These are phyloP conservation scores for Colletotrichum orbiculare DNA, from an alignment of 2,329 filamentous ascomycete genomes.

Conservation along the genomic window DNA sequence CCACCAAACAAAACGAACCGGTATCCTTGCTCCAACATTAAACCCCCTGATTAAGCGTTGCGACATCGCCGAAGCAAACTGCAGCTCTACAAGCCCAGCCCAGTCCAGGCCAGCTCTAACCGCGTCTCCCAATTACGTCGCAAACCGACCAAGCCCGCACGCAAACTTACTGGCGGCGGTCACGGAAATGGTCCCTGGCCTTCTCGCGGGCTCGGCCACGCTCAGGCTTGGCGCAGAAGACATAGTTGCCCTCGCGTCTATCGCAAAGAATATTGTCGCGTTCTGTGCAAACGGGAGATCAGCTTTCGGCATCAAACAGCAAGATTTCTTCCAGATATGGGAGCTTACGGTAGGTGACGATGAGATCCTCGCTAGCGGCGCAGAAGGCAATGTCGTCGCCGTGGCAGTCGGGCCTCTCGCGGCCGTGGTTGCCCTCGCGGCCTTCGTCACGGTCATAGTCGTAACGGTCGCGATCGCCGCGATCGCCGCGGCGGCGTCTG, in stretches of 20 bases:
- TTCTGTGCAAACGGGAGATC: slow-evolving; percentile 10
- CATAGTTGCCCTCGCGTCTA: slow-evolving; percentile 22
- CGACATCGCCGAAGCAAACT: no score
- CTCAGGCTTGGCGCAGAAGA: slow-evolving; percentile 29
- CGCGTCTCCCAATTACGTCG: no score
- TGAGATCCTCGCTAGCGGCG: slow-evolving; percentile 15
- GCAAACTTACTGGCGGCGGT: neutral
- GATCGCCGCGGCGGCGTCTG: slow-evolving; percentile 17
- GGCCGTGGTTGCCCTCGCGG: slow-evolving; percentile 6
- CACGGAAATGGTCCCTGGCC: slow-evolving; percentile 28
- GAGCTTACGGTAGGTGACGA: slow-evolving; percentile 29
- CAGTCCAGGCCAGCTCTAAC: no score
- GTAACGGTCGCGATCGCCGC: slow-evolving; percentile 5
- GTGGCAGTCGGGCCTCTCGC: slow-evolving; percentile 24
- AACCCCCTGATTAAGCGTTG: no score
- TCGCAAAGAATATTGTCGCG: slow-evolving; percentile 19
- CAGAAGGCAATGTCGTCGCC: slow-evolving; percentile 27
- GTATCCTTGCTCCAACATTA: no score
- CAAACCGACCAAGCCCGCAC: no score
- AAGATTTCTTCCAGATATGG: no score
- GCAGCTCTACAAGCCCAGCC: no score
- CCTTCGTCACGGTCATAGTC: slow-evolving; percentile 16
- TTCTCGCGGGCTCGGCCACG: slow-evolving; percentile 26
- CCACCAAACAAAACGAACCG: no score
- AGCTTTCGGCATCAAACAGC: neutral